Base-by-base conservation (phyloP, 2,329 filamentous ascomycete species). In the Ophiognomonia clavigignenti-juglandacearum region DNA sequence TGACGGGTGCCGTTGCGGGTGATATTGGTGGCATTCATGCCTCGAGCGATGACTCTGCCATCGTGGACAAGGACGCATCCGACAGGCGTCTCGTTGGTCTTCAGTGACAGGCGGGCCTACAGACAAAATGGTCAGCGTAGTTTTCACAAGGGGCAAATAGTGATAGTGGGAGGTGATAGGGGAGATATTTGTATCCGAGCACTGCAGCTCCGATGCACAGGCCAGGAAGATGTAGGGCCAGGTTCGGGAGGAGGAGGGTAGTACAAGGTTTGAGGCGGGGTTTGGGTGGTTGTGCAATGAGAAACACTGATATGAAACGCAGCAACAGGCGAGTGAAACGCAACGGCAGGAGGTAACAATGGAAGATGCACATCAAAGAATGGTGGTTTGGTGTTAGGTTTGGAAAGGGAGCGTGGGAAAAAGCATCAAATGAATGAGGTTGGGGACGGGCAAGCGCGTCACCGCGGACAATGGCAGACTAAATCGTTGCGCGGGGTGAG, bases 11-110 rank as follows among this genome's bases (percentile, higher is more conserved):
- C 93, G 71, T 95, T 83, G 39, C 92, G 82, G 22, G 87, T 93
- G 56, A 87, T 77, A 60, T 96, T 98, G 44, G 93, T 98, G 54
- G 95, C 93, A 60, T 98, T 98, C 87, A 96, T 96, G 53, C 93
- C 93, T 53, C 78, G 80, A 35, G 88, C 91, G 55, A 98, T 90
- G 54, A 96, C 77, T 56, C 81, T 75, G 54, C 82, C 84, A 23
- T 88, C 69, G 62, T 90, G 79, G 19, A 97, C 91, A 44, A 98
- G 83, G 26, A 98, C 90, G 66, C 93, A 98, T 40, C 93, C 95
- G 18, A 98, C 93, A 1, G 93, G 93, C 1, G 95, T 97, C 70
- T 98, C 93, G 57, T 95, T 91, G 52, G 81, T 87, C 56, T 73
- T 72, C 40, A 98, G 80, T 19, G 95, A 93, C 55, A 89, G 79